Evolutionary conservation across 1,284 basidiomycete species (phyloP).

Genomic region (Ceratobasidium sp.): DNA sequence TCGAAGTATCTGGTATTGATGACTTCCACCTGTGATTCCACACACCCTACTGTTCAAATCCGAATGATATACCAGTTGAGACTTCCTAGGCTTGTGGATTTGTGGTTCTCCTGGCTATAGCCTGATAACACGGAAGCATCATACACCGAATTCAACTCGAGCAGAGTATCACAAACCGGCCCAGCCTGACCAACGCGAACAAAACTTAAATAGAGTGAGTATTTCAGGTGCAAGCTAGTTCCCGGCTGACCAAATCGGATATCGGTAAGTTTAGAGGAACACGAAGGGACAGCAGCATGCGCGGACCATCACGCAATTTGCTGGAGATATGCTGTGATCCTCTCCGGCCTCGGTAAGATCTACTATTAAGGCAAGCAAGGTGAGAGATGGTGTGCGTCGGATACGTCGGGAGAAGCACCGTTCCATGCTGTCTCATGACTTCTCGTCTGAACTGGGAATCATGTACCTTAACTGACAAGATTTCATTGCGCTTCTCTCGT

Average conservation of each 20-base stretch:
- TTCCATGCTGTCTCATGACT: constrained; percentile 24
- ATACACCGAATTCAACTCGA: too few species aligned
- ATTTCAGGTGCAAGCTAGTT: too few species aligned
- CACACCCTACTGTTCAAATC: neutral
- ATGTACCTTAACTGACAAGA: neutral
- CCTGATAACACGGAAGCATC: neutral
- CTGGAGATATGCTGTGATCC: constrained; percentile 3
- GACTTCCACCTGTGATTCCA: neutral
- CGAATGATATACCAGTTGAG: neutral
- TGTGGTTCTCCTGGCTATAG: neutral
- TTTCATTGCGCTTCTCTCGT: neutral
- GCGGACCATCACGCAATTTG: constrained; percentile 14
- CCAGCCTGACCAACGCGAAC: too few species aligned
- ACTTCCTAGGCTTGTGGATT: neutral
- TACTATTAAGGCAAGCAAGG: neutral
- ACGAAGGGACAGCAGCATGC: neutral
- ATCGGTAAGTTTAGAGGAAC: neutral
- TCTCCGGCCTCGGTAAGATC: neutral
- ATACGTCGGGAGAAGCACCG: constrained; percentile 20
- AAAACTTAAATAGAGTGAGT: too few species aligned
- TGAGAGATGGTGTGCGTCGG: constrained; percentile 14
- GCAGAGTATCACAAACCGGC: too few species aligned
- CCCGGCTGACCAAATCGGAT: too few species aligned
- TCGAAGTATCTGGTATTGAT: constrained; percentile 82
- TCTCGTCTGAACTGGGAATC: constrained; percentile 13